These are phyloP conservation scores for Aspergillus quadricinctus DNA, from an alignment of 2,329 filamentous ascomycete species.

Conservation along the genomic window DNA sequence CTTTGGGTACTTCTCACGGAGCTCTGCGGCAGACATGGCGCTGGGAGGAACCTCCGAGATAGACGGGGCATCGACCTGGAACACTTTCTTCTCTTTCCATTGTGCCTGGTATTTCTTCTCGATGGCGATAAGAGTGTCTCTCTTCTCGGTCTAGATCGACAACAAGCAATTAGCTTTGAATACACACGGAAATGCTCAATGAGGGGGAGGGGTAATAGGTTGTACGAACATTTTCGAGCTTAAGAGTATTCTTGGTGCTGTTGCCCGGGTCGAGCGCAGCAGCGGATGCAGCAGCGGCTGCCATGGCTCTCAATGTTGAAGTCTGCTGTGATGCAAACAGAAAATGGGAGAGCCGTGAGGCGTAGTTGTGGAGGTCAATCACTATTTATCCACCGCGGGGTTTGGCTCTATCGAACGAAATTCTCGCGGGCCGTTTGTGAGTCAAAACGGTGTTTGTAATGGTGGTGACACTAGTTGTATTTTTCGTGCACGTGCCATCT, in stretches of 20 bases:
- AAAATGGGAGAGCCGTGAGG: conserved; percentile 14
- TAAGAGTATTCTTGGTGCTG: conserved; percentile 57
- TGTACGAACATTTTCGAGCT: conserved; percentile 54
- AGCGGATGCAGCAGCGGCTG: conserved; percentile 48
- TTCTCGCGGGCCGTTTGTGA: not conserved
- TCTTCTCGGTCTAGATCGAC: conserved; percentile 26
- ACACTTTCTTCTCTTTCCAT: conserved; percentile 74
- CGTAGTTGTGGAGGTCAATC: conserved; percentile 3
- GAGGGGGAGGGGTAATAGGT: conserved; percentile 20
- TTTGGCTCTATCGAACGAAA: conserved; percentile 12
- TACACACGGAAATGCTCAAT: conserved; percentile 14
- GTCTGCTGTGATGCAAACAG: conserved; percentile 23
- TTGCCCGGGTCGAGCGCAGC: conserved; percentile 53
- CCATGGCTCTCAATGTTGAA: conserved; percentile 30
- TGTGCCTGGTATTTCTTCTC: conserved; percentile 90
- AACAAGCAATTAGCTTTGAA: conserved; percentile 12
- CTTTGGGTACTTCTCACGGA: conserved; percentile 80
- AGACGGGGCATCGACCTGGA: conserved; percentile 81
- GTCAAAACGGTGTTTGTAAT: conserved; percentile 1
- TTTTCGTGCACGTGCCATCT: not conserved
- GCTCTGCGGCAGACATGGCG: conserved; percentile 66
- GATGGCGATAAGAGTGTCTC: conserved; percentile 30
- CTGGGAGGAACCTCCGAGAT: conserved; percentile 71
- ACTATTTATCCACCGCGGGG: conserved; percentile 16
- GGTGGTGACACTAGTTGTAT: not conserved